Base-by-base conservation (phyloP, 257 asterid genomes). In the Plectranthus barbatus region DNA sequence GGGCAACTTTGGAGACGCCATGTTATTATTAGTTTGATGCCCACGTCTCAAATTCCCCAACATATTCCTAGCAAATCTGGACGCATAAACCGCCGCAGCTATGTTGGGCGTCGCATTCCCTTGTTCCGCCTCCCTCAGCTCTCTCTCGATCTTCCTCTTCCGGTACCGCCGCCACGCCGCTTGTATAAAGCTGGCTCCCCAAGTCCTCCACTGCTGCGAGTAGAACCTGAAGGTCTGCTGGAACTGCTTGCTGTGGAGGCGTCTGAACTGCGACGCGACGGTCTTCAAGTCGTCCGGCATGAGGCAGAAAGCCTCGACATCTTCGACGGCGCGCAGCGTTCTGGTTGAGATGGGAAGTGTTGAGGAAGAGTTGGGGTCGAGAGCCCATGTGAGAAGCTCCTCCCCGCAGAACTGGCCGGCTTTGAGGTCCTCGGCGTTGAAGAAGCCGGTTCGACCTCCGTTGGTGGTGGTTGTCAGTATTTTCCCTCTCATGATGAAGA, bases 111-210 rank as follows among this genome's bases (percentile, higher is more conserved):
- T 14, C 64, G 10, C 34, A 13, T 66, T 39, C 15, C 68, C 68
- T 24, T 80, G 73, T 64, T 83, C 88, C 67, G 83, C 88, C 37
- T 72, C 83, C 19, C 17, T 46, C 50, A 83, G 41, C 3, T 71
- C 62, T 62, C 61, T 76, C 67, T 76, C 86, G 0, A 77, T 64
- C 74, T 77, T 82, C 69, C 76, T 82, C 77, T 86, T 74, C 64
- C 71, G 67, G 47, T 79, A 67, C 40, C 85, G 56, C 6, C 84
- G 77, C 90, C 93, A 88, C 5, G 96, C 90, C 33, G 67, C 86
- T 70, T 86, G 96, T 68, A 86, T 84, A 42, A 77, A 82, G 62
- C 90, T 68, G 13, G 84, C 88, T 24, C 74, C 90, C 90, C 95
- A 88, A 52, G 86, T 66, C 77, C 79, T 65, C n/a, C n/a, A n/a